A percentile compares a stretch with the other conserved stretches of the same genome.
Evolutionary conservation across 179 eudicot genomes (phyloP).

Genomic region (Camellia oleifera): DNA sequence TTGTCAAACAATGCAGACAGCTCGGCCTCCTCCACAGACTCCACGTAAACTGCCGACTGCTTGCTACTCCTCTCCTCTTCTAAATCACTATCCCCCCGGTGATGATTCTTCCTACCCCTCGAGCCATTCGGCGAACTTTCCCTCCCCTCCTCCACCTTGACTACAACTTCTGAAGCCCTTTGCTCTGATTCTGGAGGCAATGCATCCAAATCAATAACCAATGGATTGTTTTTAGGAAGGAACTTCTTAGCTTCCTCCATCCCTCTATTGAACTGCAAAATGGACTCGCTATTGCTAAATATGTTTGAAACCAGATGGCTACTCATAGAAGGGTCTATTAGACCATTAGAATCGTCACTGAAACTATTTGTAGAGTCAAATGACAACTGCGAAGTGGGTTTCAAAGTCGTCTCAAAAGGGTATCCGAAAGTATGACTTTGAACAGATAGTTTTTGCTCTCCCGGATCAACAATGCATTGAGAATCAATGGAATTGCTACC

Average conservation of each 20-base stretch:
- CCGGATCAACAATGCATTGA: neutral
- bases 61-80: constrained; percentile 62
- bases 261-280: constrained; percentile 25
- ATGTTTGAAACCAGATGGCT: constrained; percentile 31
- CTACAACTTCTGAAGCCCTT: constrained; percentile 14
- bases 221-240: constrained; percentile 48
- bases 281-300: constrained; percentile 52
- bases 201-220: constrained; percentile 44
- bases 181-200: constrained; percentile 38
- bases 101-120: constrained; percentile 52
- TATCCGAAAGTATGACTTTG: constrained; percentile 24
- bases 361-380: constrained; percentile 25
- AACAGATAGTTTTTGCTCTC: too few species aligned
- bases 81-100: constrained; percentile 42
- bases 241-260: constrained; percentile 79
- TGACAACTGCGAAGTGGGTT: neutral
- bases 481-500: neutral
- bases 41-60: constrained; percentile 47
- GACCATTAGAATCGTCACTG: constrained; percentile 18
- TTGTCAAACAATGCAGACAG: constrained; percentile 46
- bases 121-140: constrained; percentile 30
- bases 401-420: constrained; percentile 12
- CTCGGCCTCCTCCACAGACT: constrained; percentile 17
- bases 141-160: constrained; percentile 41
- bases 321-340: constrained; percentile 25